phyloP scores from a whole-genome alignment of 352 stramenopile species.

The Pythium insidiosum region DNA sequence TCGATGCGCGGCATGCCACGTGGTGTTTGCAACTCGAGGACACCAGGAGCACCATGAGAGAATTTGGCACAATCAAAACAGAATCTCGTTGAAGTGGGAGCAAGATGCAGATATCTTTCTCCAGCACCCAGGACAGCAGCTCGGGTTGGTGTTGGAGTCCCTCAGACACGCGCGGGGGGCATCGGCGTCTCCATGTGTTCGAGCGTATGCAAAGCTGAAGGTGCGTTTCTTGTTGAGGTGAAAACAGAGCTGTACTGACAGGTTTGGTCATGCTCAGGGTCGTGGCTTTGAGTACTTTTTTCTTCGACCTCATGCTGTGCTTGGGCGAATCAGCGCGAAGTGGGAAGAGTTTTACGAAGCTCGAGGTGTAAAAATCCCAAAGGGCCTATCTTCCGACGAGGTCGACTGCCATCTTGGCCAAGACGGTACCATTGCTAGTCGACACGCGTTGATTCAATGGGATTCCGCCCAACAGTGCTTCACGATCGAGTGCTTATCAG shows the following conservation, averaged over 20 bases:
- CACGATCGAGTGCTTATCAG: constrained; percentile 61
- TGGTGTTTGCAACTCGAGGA: constrained; percentile 41
- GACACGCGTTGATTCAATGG: constrained; percentile 70
- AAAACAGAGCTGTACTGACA: too few relatives aligned
- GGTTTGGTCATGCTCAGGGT: constrained; percentile 37
- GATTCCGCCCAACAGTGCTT: constrained; percentile 32
- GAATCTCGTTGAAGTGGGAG: constrained; percentile 7
- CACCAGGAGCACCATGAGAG: constrained; percentile 41
- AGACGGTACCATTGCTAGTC: constrained; percentile 39
- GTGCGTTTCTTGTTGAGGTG: too few relatives aligned
- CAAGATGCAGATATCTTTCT: constrained; percentile 7
- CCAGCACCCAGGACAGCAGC: constrained; percentile 34
- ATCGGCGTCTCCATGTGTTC: constrained; percentile 16
- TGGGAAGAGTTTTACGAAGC: constrained; percentile 59
- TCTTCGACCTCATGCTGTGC: constrained; percentile 47
- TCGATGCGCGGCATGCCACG: constrained; percentile 30
- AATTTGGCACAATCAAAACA: not conserved
- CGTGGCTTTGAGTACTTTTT: constrained; percentile 60
- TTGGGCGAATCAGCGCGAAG: constrained; percentile 42
- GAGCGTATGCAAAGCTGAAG: constrained; percentile 70
- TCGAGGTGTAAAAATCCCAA: constrained; percentile 29
- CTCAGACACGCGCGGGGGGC: constrained; percentile 9
- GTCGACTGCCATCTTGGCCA: constrained; percentile 74
- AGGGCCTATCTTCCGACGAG: constrained; percentile 37
- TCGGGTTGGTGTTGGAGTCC: constrained; percentile 14